Percentiles rank a stretch among this genome's conserved stretches.
phyloP scores from a whole-genome alignment of 1,139 yeast species.

The Hyphopichia wangnamkhiaoensis region DNA sequence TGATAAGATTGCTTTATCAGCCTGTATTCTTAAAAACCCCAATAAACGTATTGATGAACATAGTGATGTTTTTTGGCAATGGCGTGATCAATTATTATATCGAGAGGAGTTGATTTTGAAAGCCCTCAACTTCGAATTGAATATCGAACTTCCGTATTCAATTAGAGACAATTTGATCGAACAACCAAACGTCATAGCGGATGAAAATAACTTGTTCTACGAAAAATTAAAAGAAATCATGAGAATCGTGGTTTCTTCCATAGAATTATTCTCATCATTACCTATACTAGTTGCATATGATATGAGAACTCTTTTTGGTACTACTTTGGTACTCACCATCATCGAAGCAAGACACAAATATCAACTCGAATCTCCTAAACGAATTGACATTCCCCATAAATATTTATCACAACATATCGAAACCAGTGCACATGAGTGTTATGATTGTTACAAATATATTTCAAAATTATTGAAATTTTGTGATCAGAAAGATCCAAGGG shows the following conservation, averaged over 20 bases:
- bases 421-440: slow-evolving; percentile 17
- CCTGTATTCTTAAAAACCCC: slow-evolving; percentile 35
- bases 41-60: slow-evolving; percentile 39
- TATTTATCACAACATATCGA: slow-evolving; percentile 20
- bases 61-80: slow-evolving; percentile 44
- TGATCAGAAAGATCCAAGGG: slow-evolving; percentile 28
- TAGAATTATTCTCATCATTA: slow-evolving; percentile 43
- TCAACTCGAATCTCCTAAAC: slow-evolving; percentile 3
- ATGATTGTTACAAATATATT: slow-evolving; percentile 36
- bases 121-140: slow-evolving; percentile 42
- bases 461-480: slow-evolving; percentile 27
- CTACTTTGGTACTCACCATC: slow-evolving; percentile 31
- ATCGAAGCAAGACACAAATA: slow-evolving; percentile 30
- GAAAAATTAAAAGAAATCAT: slow-evolving; percentile 32
- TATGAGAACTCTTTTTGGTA: slow-evolving; percentile 34
- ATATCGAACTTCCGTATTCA: slow-evolving; percentile 40
- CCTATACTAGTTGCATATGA: slow-evolving; percentile 42
- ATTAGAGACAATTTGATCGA: slow-evolving; percentile 24
- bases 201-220: slow-evolving; percentile 14
- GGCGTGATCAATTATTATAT: slow-evolving; percentile 48
- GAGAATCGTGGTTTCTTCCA: slow-evolving; percentile 34
- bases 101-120: slow-evolving; percentile 46
- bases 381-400: slow-evolving; percentile 6
- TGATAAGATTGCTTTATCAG: slow-evolving; percentile 43
- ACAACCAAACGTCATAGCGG: slow-evolving; percentile 4